Base-by-base conservation (phyloP, 1,139 yeast species). In the Candida sp. region DNA sequence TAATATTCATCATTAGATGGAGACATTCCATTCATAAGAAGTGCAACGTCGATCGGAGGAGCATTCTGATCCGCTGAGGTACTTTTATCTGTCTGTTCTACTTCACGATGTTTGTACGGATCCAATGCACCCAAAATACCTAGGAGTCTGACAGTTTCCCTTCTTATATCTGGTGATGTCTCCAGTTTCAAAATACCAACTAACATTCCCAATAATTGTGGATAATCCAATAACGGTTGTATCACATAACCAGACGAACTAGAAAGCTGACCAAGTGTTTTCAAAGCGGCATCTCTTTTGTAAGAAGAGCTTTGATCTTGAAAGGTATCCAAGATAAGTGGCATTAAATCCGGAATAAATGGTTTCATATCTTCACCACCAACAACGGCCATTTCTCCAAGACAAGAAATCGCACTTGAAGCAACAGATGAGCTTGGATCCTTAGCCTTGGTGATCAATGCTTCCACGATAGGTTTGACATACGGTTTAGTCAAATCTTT, bases 71-170 rank as follows among this genome's bases (percentile, higher is more conserved):
- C 95, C 1, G 82, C 85, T 0, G 87, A 80, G 22, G 70, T 68
- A 41, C 60, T 76, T 44, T 83, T 81, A 3, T 84, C 81, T 12
- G 76, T 77, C 47, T 88, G 84, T 57, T 91, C 98, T 7, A 91
- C 90, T 56, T 89, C 97, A 43, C 97, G 81, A 55, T 90, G 95
- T 57, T 88, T 90, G 60, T 91, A 93, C 1, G 99, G 99, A 64
- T 95, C 99, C 42, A 95, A 71, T 0, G 99, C 99, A 47, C 99
- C 99, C 37, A 95, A 69, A 34, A 91, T 90, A 57, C 99, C 99
- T 49, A 93, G 70, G 21, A 93, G 67, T 51, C 93, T 75, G 0
- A 93, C 97, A 0, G 97, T 86, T 60, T 91, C 98, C 46, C 97
- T 73, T 54, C 95, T 79, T 5, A 88, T 82, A 4, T 78, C 68